These are phyloP conservation scores for Metschnikowia kunwiensis DNA, from an alignment of 805 yeast genomes.

Conservation along the genomic window DNA sequence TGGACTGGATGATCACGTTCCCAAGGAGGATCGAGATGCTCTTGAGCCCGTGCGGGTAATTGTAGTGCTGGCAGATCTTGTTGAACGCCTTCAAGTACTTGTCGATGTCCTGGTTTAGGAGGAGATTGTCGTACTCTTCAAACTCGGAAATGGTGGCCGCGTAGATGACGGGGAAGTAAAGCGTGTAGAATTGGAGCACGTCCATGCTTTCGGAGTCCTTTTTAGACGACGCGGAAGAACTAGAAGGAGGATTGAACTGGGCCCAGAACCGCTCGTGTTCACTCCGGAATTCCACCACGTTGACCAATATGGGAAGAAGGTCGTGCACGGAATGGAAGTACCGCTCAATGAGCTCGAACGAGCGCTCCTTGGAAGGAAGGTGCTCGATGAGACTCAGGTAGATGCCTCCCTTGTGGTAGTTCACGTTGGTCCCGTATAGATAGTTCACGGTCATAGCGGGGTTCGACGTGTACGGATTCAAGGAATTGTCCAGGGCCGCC, in stretches of 20 bases:
- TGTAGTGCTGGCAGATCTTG: slow-evolving; percentile 47
- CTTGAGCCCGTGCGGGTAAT: slow-evolving; percentile 48
- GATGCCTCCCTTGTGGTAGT: slow-evolving; percentile 34
- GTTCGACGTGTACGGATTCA: slow-evolving; percentile 31
- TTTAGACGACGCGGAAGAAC: slow-evolving; percentile 10
- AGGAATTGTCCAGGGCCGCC: slow-evolving; percentile 19
- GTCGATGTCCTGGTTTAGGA: slow-evolving; percentile 47
- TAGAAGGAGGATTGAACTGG: slow-evolving; percentile 17
- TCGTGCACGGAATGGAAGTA: slow-evolving; percentile 54
- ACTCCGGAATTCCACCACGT: slow-evolving; percentile 40
- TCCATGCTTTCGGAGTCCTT: slow-evolving; percentile 28
- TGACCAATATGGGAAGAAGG: slow-evolving; percentile 50
- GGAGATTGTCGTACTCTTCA: slow-evolving; percentile 51
- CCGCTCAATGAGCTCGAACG: slow-evolving; percentile 46
- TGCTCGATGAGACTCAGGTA: slow-evolving; percentile 39
- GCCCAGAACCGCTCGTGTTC: slow-evolving; percentile 53
- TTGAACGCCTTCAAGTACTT: slow-evolving; percentile 48
- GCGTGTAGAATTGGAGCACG: slow-evolving; percentile 43
- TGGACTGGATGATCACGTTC: slow-evolving; percentile 49
- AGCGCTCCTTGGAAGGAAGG: slow-evolving; percentile 37
- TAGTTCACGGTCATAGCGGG: slow-evolving; percentile 34
- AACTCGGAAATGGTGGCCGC: slow-evolving; percentile 59
- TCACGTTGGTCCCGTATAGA: slow-evolving; percentile 39
- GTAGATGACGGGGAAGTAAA: slow-evolving; percentile 52
- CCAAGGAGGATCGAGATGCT: slow-evolving; percentile 43